These are phyloP conservation scores for Ophiognomonia clavigignenti-juglandacearum DNA, from an alignment of 2,329 filamentous ascomycete genomes.

Conservation along the genomic window DNA sequence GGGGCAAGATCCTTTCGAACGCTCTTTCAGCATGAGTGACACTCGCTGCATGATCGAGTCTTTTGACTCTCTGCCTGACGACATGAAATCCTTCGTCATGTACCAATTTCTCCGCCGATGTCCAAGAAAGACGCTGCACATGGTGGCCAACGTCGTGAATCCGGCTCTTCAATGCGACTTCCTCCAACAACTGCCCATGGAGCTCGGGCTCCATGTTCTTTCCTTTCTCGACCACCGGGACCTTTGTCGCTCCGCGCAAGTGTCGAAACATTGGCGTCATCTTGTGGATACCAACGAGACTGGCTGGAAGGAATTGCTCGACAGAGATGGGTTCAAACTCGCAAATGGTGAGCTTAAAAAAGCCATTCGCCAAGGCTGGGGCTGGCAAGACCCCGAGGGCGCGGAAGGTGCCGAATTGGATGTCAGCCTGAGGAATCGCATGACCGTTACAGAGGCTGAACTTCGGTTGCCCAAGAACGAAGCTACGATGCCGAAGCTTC, in stretches of 20 bases:
- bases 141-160: slow-evolving; percentile 87
- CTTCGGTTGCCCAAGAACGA: slow-evolving; percentile 41
- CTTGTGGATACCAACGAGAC: slow-evolving; percentile 91
- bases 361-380: slow-evolving; percentile 90
- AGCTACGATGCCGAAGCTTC: slow-evolving; percentile 31
- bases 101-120: slow-evolving; percentile 90
- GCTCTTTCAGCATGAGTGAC: slow-evolving; percentile 57
- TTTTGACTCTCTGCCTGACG: slow-evolving; percentile 85
- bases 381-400: slow-evolving; percentile 86
- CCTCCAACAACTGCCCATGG: slow-evolving; percentile 73
- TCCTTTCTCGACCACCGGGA: slow-evolving; percentile 81
- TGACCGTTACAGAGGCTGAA: slow-evolving; percentile 50
- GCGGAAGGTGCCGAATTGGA: slow-evolving; percentile 75
- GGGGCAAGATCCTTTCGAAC: slow-evolving; percentile 24
- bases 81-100: slow-evolving; percentile 95
- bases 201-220: slow-evolving; percentile 82
- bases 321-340: slow-evolving; percentile 74
- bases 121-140: slow-evolving; percentile 79
- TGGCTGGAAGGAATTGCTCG: slow-evolving; percentile 90
- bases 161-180: slow-evolving; percentile 95
- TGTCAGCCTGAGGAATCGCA: slow-evolving; percentile 55
- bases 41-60: slow-evolving; percentile 82
- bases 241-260: slow-evolving; percentile 84
- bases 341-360: slow-evolving; percentile 78
- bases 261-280: slow-evolving; percentile 89